Evolutionary conservation across 2,329 filamentous ascomycete species (phyloP), one percentile per base, ranked within the genome.

Genomic region (Camillea tinctor): DNA sequence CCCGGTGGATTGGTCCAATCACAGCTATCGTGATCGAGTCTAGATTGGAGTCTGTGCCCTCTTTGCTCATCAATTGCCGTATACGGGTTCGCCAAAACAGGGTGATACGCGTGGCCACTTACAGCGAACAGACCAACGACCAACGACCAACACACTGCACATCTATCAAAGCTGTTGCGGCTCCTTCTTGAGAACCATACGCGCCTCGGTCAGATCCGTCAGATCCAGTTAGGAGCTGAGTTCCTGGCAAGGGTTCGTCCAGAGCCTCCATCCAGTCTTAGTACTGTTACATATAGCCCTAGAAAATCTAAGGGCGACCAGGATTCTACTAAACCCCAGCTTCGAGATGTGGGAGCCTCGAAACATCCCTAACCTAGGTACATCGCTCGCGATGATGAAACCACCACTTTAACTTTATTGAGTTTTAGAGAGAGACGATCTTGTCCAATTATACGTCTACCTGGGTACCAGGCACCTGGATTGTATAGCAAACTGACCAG

Each of bases 201-300:
- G 51, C 55, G 59, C 61, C 61, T 60, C 17, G 61, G 59, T 63
- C 61, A 56, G 51, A 54, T 50, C 23, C 17, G 56, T 49, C 57
- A 52, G 59, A 55, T 58, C 59, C 19, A 21, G 50, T 54, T 9
- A 36, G 61, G 60, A 57, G 61, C 59, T 52, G 58, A 58, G 51
- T 40, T 59, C 23, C 26, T 7, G 30, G 15, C 15, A 53, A 19
- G 59, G 61, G 54, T 50, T 48, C 52, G 26, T 55, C n/a, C 57
- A 63, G 61, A 65, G 63, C 63, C 63, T 65, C 63, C 56, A 60
- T 65, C 63, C 56, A 60, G 56, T 57, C 23, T 58, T 58, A 54
- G 60, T 59, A 59, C 55, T 48, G 54, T 44, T 15, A 44, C 36
- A 44, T 44, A 13, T 44, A 44, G 36, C 36, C 58, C 52, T 50